These are phyloP conservation scores for Suhomyces taliae DNA, from an alignment of 1,139 yeast species.

Conservation along the genomic window DNA sequence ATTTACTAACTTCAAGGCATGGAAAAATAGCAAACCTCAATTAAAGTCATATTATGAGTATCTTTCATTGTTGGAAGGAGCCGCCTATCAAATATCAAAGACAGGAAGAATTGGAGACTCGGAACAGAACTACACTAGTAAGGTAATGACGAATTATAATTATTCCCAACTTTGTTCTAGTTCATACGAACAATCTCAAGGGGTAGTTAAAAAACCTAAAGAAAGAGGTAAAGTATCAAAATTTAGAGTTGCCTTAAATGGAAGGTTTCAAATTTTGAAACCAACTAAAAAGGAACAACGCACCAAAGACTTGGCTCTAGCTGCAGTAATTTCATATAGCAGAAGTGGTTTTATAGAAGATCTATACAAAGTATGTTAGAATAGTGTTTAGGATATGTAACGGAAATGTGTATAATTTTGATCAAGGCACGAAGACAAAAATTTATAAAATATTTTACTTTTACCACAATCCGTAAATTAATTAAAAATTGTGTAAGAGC, in stretches of 20 bases:
- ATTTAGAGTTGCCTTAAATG: background rate
- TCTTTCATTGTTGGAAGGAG: slow-evolving; percentile 24
- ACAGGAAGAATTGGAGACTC: slow-evolving; percentile 5
- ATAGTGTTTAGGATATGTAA: background rate
- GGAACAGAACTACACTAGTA: background rate
- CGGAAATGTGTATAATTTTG: background rate
- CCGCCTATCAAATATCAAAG: slow-evolving; percentile 3
- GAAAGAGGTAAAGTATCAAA: background rate
- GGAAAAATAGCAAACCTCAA: slow-evolving; percentile 17
- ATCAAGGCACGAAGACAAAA: background rate
- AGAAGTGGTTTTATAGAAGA: slow-evolving; percentile 13
- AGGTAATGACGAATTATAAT: background rate
- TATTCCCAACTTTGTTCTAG: background rate
- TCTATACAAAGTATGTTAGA: slow-evolving; percentile 7
- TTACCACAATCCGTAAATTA: background rate
- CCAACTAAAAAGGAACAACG: no score
- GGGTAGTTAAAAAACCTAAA: background rate
- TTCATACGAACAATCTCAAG: background rate
- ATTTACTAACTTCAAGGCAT: slow-evolving; percentile 18
- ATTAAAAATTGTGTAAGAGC: background rate
- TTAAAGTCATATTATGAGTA: slow-evolving; percentile 22
- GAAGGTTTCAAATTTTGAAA: background rate
- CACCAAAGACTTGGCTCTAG: background rate
- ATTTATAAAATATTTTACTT: background rate
- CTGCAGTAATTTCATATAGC: background rate